Percentiles rank a stretch among this genome's conserved stretches.
Conservation (phyloP, 139 green algal genomes). For the Nannochloris sp. region DNA sequence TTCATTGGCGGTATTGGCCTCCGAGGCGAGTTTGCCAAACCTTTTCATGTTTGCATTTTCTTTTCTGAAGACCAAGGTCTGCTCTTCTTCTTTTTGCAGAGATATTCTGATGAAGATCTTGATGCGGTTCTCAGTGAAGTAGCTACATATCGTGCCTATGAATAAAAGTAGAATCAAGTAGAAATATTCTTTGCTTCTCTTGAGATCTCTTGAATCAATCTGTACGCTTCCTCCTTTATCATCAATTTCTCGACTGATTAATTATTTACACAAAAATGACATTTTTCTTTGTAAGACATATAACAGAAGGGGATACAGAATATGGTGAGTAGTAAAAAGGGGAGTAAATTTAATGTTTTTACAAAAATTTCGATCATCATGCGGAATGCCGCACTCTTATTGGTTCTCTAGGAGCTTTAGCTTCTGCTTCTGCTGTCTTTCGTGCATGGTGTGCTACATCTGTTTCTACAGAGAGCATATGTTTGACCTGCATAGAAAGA, state of each 20-base stretch:
- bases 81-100: conserved; percentile 1
- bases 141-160: conserved; percentile 25
- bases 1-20: neutral
- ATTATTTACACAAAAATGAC: no score
- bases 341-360: neutral
- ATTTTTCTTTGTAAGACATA: neutral
- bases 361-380: neutral
- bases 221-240: no score
- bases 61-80: neutral
- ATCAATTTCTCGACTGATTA: no score
- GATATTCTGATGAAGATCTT: conserved; percentile 16
- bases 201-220: no score
- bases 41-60: neutral
- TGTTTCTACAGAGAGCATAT: conserved; percentile 41
- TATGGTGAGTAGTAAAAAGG: neutral
- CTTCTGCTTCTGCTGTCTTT: conserved; percentile 22
- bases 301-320: neutral
- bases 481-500: conserved; percentile 31
- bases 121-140: conserved; percentile 20
- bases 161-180: conserved; percentile 7
- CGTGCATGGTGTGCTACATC: conserved; percentile 18
- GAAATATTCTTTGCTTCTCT: neutral
- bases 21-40: neutral
- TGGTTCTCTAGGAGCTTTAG: conserved; percentile 8
- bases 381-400: conserved; percentile 19